Evolutionary conservation across 441 rosid species (phyloP).

Genomic region (Omphalea diandra): DNA sequence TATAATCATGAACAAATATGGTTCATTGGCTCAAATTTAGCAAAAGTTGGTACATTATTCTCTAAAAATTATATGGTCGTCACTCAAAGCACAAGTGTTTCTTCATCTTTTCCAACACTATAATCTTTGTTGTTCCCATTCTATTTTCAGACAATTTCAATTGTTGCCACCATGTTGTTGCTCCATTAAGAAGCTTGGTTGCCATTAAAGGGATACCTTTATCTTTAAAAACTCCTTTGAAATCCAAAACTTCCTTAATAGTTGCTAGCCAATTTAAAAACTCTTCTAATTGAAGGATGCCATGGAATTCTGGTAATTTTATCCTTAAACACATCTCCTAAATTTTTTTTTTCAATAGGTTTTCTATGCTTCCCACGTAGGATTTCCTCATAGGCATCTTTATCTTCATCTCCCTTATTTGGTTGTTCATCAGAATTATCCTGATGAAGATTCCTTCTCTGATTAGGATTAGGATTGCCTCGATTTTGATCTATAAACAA

Average conservation of each 20-base stretch:
- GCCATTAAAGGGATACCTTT: not conserved
- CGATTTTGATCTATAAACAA: too few species aligned
- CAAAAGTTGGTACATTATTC: not conserved
- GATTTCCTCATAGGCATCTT: too few species aligned
- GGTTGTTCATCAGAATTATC: too few species aligned
- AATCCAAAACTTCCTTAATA: not conserved
- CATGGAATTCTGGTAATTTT: not conserved
- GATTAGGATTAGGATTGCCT: too few species aligned
- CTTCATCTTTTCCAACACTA: not conserved
- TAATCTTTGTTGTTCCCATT: not conserved
- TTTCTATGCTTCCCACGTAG: too few species aligned
- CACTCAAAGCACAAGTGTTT: not conserved
- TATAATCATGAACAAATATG: not conserved
- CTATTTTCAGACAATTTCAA: not conserved
- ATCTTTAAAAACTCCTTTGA: not conserved
- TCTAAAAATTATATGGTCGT: not conserved
- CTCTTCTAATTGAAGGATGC: not conserved
- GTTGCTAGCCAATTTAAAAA: not conserved
- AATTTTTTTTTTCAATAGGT: too few species aligned
- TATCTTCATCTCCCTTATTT: too few species aligned
- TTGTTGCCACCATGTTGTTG: not conserved
- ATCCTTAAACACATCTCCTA: not conserved
- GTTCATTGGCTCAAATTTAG: not conserved
- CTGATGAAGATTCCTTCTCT: too few species aligned
- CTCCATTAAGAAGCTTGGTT: not conserved